Conservation (phyloP, 2,329 filamentous ascomycete genomes). For the Aspergillus cejpii region DNA sequence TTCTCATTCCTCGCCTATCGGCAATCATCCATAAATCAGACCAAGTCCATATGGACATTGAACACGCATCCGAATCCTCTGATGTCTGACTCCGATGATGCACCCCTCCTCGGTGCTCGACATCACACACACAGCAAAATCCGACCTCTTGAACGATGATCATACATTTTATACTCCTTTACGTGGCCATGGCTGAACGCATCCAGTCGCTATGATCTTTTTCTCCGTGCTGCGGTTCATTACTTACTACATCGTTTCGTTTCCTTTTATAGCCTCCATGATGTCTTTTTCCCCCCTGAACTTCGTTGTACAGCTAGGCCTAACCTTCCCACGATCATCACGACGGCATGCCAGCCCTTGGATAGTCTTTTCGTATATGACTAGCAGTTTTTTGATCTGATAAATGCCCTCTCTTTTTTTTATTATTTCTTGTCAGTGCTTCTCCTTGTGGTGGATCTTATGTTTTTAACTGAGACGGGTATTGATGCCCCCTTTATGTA, state of each 20-base stretch:
- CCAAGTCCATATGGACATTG: slow-evolving; percentile 4
- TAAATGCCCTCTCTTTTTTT: slow-evolving; percentile 11
- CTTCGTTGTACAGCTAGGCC: neutral
- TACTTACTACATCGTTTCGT: neutral
- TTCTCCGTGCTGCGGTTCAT: neutral
- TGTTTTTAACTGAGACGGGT: neutral
- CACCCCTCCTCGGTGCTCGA: neutral
- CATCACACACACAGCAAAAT: neutral
- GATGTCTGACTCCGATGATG: slow-evolving; percentile 3
- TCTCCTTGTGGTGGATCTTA: slow-evolving; percentile 2
- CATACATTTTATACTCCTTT: neutral
- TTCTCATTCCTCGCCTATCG: slow-evolving; percentile 11
- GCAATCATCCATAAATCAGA: slow-evolving; percentile 3
- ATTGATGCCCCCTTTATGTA: neutral
- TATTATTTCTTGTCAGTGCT: slow-evolving; percentile 1
- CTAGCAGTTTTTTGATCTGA: neutral
- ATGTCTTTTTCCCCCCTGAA: neutral
- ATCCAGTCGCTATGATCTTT: neutral
- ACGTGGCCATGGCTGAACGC: neutral
- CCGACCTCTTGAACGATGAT: neutral
- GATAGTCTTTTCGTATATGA: neutral
- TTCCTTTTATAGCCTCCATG: neutral
- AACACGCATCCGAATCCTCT: slow-evolving; percentile 9
- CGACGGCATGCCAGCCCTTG: neutral
- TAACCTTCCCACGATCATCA: neutral